Evolutionary conservation across 2,329 filamentous ascomycete species (phyloP).

Genomic region (Neofusicoccum cordaticola): DNA sequence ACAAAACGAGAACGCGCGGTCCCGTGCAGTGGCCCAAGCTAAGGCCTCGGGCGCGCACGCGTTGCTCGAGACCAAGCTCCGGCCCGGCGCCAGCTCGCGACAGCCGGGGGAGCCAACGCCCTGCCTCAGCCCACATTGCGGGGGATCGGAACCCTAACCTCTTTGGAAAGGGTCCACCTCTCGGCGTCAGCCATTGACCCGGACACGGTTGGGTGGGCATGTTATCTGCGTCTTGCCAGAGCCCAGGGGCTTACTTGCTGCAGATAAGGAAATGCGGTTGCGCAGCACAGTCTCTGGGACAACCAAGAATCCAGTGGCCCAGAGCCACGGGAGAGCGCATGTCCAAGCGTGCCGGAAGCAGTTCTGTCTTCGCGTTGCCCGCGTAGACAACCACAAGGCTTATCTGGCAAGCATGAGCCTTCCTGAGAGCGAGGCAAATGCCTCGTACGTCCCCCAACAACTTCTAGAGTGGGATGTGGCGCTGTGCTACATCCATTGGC

Average conservation of each 20-base stretch:
- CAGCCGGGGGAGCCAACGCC: background rate
- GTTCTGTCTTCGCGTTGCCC: background rate
- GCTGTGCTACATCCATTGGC: background rate
- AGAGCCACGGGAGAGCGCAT: background rate
- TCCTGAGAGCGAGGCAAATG: background rate
- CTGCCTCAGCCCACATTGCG: background rate
- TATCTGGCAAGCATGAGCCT: background rate
- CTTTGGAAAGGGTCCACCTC: background rate
- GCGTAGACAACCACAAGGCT: background rate
- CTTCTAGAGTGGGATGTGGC: conserved; percentile 4
- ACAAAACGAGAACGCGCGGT: background rate
- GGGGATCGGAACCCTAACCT: conserved; percentile 5
- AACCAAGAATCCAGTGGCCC: background rate
- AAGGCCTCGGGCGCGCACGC: too few relatives aligned
- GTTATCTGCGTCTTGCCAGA: background rate
- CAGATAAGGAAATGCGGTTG: background rate
- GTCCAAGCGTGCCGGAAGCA: background rate
- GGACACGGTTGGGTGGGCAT: background rate
- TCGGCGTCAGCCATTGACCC: background rate
- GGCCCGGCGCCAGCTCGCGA: too few relatives aligned
- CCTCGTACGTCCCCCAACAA: background rate
- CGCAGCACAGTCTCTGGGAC: background rate
- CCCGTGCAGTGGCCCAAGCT: background rate
- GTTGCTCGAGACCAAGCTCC: too few relatives aligned
- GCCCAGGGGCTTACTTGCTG: background rate